phyloP scores from a whole-genome alignment of 2,329 filamentous ascomycete species.

The Mycosphaerella arachidis region DNA sequence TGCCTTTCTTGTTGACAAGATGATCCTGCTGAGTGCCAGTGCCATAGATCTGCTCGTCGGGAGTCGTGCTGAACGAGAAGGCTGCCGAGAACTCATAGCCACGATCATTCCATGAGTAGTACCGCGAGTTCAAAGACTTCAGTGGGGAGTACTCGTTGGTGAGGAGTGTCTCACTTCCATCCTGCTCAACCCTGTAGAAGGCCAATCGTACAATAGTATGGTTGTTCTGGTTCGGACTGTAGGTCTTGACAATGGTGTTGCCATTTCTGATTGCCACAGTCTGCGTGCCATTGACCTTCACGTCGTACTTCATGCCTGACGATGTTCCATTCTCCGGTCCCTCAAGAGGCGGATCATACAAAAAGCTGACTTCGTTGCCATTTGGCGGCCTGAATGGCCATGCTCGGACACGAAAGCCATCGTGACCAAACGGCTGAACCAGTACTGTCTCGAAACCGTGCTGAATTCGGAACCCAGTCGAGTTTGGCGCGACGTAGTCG shows the following conservation, averaged over 20 bases:
- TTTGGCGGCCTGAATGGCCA: slow-evolving; percentile 37
- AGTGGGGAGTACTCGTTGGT: slow-evolving; percentile 34
- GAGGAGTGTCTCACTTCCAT: slow-evolving; percentile 36
- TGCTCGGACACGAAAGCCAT: slow-evolving; percentile 38
- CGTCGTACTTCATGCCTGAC: slow-evolving; percentile 33
- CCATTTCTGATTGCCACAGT: slow-evolving; percentile 35
- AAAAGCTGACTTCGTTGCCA: slow-evolving; percentile 36
- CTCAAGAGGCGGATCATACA: slow-evolving; percentile 39
- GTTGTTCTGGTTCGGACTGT: slow-evolving; percentile 28
- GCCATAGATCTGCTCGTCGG: slow-evolving; percentile 33
- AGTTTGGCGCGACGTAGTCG: slow-evolving; percentile 22
- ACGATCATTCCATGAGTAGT: slow-evolving; percentile 34
- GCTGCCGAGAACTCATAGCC: slow-evolving; percentile 36
- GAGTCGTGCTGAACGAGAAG: slow-evolving; percentile 36
- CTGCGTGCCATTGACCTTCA: slow-evolving; percentile 31
- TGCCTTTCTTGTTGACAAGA: slow-evolving; percentile 32
- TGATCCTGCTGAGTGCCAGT: slow-evolving; percentile 32
- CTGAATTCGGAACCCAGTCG: slow-evolving; percentile 32
- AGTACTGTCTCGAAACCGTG: slow-evolving; percentile 39
- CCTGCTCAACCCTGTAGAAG: slow-evolving; percentile 34
- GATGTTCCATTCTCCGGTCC: slow-evolving; percentile 34
- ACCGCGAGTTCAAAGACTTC: slow-evolving; percentile 35
- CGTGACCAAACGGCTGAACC: slow-evolving; percentile 39
- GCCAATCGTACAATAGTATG: slow-evolving; percentile 33
- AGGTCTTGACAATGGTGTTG: slow-evolving; percentile 35